phyloP scores from a whole-genome alignment of 169 alveolate genomes.

The Plasmodium chabaudi region DNA sequence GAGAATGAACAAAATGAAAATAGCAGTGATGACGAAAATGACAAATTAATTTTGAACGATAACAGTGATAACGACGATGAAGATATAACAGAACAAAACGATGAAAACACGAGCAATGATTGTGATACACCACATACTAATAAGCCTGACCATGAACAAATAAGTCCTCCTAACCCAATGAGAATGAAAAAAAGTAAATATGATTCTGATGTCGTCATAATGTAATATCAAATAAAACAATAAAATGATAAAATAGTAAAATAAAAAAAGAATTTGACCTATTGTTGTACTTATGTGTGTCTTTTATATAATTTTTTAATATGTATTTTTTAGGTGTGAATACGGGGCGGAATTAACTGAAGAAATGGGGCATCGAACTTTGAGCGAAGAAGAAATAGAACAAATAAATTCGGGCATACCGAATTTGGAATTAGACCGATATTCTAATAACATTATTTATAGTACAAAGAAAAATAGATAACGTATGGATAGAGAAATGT shows the following conservation, averaged over 20 bases:
- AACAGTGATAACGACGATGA: slow-evolving; percentile 18
- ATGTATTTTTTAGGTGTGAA: slow-evolving; percentile 13
- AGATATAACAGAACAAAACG: neutral
- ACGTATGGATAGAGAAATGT: neutral
- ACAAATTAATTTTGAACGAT: slow-evolving; percentile 29
- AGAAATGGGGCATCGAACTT: neutral
- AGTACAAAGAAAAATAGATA: slow-evolving; percentile 1
- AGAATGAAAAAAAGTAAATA: slow-evolving; percentile 31
- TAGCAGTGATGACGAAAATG: slow-evolving; percentile 45
- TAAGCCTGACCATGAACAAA: neutral
- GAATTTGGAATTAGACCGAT: neutral
- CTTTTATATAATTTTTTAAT: neutral
- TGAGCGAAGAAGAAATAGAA: slow-evolving; percentile 65
- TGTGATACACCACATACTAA: neutral
- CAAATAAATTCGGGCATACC: slow-evolving; percentile 36
- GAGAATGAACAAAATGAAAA: neutral
- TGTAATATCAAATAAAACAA: slow-evolving; percentile 22
- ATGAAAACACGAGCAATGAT: neutral
- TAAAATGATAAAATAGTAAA: neutral
- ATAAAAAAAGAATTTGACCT: neutral
- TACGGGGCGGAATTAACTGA: slow-evolving; percentile 12
- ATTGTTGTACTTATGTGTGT: neutral
- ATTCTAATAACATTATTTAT: slow-evolving; percentile 20
- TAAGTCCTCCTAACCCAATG: neutral
- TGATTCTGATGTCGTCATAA: slow-evolving; percentile 34